Evolutionary conservation across 108 stramenopile genomes (phyloP), one percentile per base, ranked within the genome.

Genomic region (Cylindrotheca closterium): DNA sequence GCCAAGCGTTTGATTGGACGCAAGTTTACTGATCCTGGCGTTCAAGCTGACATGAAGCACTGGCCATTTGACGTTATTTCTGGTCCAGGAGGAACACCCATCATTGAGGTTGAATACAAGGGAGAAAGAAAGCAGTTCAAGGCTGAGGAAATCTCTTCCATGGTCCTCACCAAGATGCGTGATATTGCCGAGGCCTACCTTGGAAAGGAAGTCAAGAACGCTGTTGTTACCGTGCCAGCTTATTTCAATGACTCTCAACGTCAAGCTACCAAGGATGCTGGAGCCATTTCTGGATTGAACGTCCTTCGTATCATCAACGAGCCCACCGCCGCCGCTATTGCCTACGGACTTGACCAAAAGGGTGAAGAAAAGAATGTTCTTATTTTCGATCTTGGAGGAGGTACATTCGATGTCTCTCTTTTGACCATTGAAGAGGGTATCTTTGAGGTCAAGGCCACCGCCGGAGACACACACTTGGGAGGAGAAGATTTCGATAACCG

Each of bases 251-350:
- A 99, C 81, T 87, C 89, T 47, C 99, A 99, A 74, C 93, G 98
- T 65, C 98, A 99, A 82, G 98, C 98, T 25, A 99, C 97, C 88
- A 99, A 99, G 85, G 99, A 99, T 79, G 99, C 99, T 50, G 97
- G 97, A 19, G 79, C 96, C 60, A 99, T 99, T 69, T 78, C 99
- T 34, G 98, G 98, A 31, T 81, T 99, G 34, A 98, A 99, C 71
- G 99, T 99, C 29, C 90, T 98, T 73, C 99, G 99, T 77, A 99
- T 99, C 80, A 99, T 99, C 84, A 99, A 99, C 86, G 99, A 99
- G 83, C 99, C 99, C 51, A 99, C 98, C 55, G 98, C 98, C 48
- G 98, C 98, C 30, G 98, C 98, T 58, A 99, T 99, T 76, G 99
- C 99, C 61, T 99, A 97, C 81, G 74, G 78, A 61, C 66, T 95